Evolutionary conservation across 257 asterid species (phyloP).

Genomic region (Pogostemon cablin): DNA sequence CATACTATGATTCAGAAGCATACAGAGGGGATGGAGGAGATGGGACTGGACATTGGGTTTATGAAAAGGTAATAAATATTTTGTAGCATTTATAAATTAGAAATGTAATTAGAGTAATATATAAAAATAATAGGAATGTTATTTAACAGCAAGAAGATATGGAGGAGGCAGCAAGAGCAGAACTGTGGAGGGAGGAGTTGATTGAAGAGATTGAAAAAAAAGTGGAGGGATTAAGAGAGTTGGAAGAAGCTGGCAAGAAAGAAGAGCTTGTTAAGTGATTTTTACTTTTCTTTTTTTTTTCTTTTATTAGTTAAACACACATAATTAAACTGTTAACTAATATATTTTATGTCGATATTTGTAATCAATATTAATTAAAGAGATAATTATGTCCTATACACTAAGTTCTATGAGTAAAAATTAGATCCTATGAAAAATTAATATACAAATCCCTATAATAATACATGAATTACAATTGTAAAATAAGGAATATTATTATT

Average conservation of each 20-base stretch:
- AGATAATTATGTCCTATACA: no score
- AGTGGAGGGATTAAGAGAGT: conserved; percentile 69
- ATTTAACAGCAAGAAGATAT: conserved; percentile 76
- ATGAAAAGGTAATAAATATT: conserved; percentile 63
- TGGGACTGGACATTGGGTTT: conserved; percentile 89
- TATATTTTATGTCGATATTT: no score
- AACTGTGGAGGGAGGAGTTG: conserved; percentile 77
- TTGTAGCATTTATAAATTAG: neutral
- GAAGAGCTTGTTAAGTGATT: conserved; percentile 51
- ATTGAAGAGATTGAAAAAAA: conserved; percentile 88
- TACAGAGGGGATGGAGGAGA: conserved; percentile 88
- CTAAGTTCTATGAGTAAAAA: no score
- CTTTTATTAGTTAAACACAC: no score
- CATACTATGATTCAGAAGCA: conserved; percentile 76
- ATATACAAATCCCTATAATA: no score
- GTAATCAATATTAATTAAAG: no score
- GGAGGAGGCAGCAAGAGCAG: conserved; percentile 69
- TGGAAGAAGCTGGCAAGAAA: conserved; percentile 78
- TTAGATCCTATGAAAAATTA: no score
- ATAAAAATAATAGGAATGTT: neutral
- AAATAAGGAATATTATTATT: no score
- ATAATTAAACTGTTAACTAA: no score
- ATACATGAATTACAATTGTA: no score
- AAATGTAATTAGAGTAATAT: neutral
- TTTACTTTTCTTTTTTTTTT: neutral